Evolutionary conservation across 345 rosid species (phyloP).

Genomic region (Arabidopsis arenosa): DNA sequence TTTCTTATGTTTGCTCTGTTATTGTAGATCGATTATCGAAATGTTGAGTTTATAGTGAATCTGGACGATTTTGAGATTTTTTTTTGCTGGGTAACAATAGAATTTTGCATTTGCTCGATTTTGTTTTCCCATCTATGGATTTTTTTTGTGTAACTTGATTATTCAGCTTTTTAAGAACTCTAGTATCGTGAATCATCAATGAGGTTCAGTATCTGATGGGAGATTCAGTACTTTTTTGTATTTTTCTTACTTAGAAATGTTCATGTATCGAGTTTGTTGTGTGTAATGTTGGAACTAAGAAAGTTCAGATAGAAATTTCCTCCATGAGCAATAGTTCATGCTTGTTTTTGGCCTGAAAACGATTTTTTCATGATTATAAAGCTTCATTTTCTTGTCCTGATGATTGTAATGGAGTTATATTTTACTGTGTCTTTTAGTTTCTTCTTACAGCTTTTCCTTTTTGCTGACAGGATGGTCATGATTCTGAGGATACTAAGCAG

Average conservation of each 20-base stretch:
- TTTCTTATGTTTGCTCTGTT: background rate
- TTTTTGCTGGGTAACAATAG: background rate
- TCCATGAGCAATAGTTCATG: background rate
- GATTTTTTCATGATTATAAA: background rate
- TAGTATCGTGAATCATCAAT: background rate
- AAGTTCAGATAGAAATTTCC: background rate
- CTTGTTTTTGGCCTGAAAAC: background rate
- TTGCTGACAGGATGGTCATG: conserved; percentile 69
- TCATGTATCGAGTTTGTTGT: background rate
- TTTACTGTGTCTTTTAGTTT: background rate
- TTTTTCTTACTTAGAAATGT: background rate
- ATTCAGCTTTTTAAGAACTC: background rate
- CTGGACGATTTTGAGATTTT: background rate
- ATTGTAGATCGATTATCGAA: background rate
- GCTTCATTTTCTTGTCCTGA: background rate
- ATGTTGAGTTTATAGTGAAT: background rate
- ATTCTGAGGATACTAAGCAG: conserved; percentile 75
- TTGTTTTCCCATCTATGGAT: background rate
- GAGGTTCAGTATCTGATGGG: background rate
- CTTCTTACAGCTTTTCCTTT: background rate
- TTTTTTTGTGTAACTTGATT: background rate
- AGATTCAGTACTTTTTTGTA: background rate
- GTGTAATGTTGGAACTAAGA: background rate
- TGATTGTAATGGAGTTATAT: conserved; percentile 1
- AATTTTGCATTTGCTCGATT: background rate